Conservation (phyloP, 768 basidiomycete genomes). For the Tylopilus subfusipes region DNA sequence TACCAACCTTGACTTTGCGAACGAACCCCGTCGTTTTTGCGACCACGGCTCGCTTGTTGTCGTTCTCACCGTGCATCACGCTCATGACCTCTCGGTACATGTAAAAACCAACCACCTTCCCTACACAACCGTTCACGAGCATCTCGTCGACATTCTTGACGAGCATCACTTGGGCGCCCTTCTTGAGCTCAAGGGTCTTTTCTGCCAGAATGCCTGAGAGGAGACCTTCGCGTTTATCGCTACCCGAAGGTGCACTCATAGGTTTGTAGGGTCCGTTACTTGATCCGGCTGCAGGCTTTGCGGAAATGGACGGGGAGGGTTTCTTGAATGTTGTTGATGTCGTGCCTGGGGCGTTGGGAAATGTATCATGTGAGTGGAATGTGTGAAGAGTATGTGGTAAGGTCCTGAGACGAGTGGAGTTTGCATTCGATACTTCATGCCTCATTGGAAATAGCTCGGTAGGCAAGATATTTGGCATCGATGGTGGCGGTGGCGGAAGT, state of each 20-base stretch:
- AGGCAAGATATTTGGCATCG: conserved; percentile 37
- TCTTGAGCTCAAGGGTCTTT: conserved; percentile 51
- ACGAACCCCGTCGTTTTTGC: conserved; percentile 35
- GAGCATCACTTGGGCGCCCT: conserved; percentile 64
- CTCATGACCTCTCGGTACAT: conserved; percentile 21
- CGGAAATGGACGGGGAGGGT: not conserved
- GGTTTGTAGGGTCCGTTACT: conserved; percentile 33
- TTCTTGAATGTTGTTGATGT: conserved; percentile 1
- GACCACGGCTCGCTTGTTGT: conserved; percentile 19
- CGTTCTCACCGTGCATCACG: conserved; percentile 20
- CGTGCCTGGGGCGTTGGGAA: conserved; percentile 11
- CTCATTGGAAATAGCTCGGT: conserved; percentile 64
- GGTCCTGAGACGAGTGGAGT: conserved; percentile 48
- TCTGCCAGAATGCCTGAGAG: conserved; percentile 64
- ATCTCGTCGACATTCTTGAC: conserved; percentile 61
- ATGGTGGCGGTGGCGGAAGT: conserved; percentile 21
- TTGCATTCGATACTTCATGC: conserved; percentile 65
- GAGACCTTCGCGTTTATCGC: conserved; percentile 48
- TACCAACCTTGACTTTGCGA: conserved; percentile 31
- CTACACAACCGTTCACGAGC: conserved; percentile 71
- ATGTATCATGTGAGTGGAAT: conserved; percentile 53
- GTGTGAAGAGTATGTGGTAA: conserved; percentile 41
- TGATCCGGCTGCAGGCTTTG: not conserved
- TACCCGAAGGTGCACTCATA: conserved; percentile 1
- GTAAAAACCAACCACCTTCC: conserved; percentile 55